These are phyloP conservation scores for Starmerella tilneyi DNA, from an alignment of 805 yeast species.

Conservation along the genomic window DNA sequence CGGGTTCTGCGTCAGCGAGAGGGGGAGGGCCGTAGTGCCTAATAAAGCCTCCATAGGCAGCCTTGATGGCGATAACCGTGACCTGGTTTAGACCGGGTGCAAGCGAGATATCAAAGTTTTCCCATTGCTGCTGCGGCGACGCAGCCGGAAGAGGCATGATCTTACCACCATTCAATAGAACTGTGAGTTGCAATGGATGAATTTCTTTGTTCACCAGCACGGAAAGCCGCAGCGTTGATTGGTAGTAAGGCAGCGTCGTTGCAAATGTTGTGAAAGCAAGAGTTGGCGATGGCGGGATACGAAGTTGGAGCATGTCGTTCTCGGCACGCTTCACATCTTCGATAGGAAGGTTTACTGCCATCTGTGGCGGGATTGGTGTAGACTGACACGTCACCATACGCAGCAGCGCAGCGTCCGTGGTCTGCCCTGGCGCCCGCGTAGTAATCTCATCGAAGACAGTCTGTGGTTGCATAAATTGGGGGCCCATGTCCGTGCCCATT, in stretches of 20 bases:
- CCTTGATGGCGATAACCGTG: conserved; percentile 27
- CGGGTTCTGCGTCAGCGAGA: conserved; percentile 25
- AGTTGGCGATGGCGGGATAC: conserved; percentile 24
- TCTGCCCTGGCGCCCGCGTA: conserved; percentile 22
- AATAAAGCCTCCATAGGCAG: conserved; percentile 23
- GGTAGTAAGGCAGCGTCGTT: conserved; percentile 38
- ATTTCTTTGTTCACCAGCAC: conserved; percentile 38
- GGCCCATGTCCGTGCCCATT: conserved; percentile 7
- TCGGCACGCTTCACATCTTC: conserved; percentile 23
- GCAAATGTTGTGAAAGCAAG: conserved; percentile 23
- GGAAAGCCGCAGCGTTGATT: conserved; percentile 39
- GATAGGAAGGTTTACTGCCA: conserved; percentile 18
- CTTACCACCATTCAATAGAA: conserved; percentile 29
- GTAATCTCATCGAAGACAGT: conserved; percentile 25
- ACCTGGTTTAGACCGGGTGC: conserved; percentile 32
- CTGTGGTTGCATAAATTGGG: conserved; percentile 21
- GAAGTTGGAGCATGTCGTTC: conserved; percentile 24
- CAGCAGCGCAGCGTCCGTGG: conserved; percentile 22
- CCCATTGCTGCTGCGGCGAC: conserved; percentile 8
- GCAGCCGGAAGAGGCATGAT: conserved; percentile 24
- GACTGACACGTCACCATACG: conserved; percentile 24
- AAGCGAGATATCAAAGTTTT: conserved; percentile 29
- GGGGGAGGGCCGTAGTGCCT: conserved; percentile 28
- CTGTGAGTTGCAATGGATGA: conserved; percentile 28
- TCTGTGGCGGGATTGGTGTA: conserved; percentile 20